Evolutionary conservation across 1,139 yeast genomes (phyloP).

Genomic region (Kodamaea plutei): DNA sequence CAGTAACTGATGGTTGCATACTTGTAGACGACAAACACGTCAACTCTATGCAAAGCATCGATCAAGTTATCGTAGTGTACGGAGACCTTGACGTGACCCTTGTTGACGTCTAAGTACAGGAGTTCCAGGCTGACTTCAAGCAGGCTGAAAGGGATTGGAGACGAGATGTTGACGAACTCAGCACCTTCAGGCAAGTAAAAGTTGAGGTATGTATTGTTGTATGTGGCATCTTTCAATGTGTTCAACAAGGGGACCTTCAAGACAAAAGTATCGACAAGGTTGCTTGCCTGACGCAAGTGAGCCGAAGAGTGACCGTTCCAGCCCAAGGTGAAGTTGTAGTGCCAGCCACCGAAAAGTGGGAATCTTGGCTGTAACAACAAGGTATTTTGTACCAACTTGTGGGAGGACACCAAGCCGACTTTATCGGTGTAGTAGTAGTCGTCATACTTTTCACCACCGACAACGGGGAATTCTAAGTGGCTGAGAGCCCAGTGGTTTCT

Average conservation of each 20-base stretch:
- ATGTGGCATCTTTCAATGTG: constrained; percentile 66
- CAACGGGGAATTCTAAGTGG: constrained; percentile 53
- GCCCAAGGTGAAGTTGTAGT: constrained; percentile 90
- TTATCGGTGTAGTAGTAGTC: constrained; percentile 76
- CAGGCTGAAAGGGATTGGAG: constrained; percentile 48
- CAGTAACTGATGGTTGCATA: constrained; percentile 52
- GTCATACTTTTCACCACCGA: constrained; percentile 44
- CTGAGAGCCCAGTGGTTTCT: constrained; percentile 48
- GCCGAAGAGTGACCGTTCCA: constrained; percentile 66
- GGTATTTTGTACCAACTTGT: constrained; percentile 44
- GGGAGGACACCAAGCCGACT: constrained; percentile 94
- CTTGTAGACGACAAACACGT: constrained; percentile 58
- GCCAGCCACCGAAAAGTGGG: constrained; percentile 96
- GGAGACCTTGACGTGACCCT: constrained; percentile 79
- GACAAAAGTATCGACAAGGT: constrained; percentile 50
- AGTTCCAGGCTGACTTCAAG: constrained; percentile 40
- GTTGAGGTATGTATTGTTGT: constrained; percentile 57
- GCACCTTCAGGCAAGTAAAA: constrained; percentile 91
- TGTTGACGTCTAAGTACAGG: constrained; percentile 70
- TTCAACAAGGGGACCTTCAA: constrained; percentile 69
- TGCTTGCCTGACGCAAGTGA: constrained; percentile 43
- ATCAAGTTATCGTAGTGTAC: constrained; percentile 59
- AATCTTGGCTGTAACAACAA: constrained; percentile 77
- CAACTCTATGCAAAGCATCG: constrained; percentile 62
- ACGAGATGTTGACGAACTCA: constrained; percentile 51